These are phyloP conservation scores for Xylaria sp. DNA, from an alignment of 2,329 filamentous ascomycete species.

Conservation along the genomic window DNA sequence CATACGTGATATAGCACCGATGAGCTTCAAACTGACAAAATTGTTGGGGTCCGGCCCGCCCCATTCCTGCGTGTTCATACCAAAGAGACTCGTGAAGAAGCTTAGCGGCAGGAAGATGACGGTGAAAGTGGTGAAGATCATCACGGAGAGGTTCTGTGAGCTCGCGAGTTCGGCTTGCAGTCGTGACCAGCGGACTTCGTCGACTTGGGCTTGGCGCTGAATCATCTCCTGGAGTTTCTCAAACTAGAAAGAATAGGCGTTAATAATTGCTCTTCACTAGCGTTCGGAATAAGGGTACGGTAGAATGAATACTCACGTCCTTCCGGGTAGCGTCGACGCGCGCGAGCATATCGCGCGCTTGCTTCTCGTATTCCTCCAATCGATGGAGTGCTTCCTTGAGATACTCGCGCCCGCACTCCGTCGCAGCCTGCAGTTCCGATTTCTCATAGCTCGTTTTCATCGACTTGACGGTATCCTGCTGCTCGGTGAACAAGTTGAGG, in stretches of 20 bases:
- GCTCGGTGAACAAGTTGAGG: conserved; percentile 66
- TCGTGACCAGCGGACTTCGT: conserved; percentile 71
- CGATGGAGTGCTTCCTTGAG: conserved; percentile 63
- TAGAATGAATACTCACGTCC: conserved; percentile 60
- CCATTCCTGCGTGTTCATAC: conserved; percentile 74
- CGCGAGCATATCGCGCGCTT: conserved; percentile 66
- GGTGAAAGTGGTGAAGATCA: conserved; percentile 73
- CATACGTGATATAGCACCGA: conserved; percentile 59
- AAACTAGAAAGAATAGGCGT: conserved; percentile 54
- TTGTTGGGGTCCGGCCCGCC: conserved; percentile 56
- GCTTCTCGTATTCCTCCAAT: conserved; percentile 65
- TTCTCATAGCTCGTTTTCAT: conserved; percentile 60
- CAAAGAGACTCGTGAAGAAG: conserved; percentile 73
- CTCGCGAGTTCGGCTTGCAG: conserved; percentile 72
- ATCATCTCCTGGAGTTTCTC: conserved; percentile 75
- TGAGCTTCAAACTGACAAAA: conserved; percentile 56
- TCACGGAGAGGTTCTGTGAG: conserved; percentile 70
- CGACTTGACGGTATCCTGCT: conserved; percentile 60
- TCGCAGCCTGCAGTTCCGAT: conserved; percentile 55
- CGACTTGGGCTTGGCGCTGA: conserved; percentile 73
- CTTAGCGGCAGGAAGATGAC: conserved; percentile 72
- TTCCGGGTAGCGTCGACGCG: conserved; percentile 68
- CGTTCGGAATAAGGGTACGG: too few species aligned
- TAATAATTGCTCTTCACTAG: background rate
- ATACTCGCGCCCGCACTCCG: conserved; percentile 61